Conservation (phyloP, 768 basidiomycete species). For the Calocera viscosa region DNA sequence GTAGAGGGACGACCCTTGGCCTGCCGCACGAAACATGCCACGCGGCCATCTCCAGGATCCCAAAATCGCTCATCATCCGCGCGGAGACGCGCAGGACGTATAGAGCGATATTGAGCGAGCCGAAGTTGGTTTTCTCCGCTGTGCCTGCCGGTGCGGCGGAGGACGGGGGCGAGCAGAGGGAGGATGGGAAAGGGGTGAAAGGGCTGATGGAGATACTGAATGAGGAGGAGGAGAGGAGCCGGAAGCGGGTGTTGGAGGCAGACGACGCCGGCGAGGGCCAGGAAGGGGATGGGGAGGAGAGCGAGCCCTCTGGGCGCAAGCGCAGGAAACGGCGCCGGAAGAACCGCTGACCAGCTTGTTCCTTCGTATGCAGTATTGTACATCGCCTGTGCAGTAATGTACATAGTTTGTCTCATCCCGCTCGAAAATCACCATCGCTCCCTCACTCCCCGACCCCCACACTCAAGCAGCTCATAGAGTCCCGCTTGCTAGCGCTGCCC, state of each 20-base stretch:
- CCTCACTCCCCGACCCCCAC: too few species aligned
- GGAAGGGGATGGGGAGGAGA: neutral
- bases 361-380: too few species aligned
- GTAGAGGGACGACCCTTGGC: conserved; percentile 53
- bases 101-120: conserved; percentile 66
- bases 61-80: conserved; percentile 56
- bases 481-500: too few species aligned
- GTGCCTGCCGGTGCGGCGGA: neutral
- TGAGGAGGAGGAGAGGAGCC: neutral
- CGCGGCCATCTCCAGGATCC: conserved; percentile 43
- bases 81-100: conserved; percentile 72
- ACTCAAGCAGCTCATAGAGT: too few species aligned
- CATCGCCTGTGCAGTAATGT: too few species aligned
- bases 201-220: neutral
- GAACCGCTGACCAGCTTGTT: too few species aligned
- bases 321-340: too few species aligned
- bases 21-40: conserved; percentile 57
- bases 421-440: too few species aligned
- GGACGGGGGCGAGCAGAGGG: neutral
- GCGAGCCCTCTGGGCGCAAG: too few species aligned
- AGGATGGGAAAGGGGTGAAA: neutral
- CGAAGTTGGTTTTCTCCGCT: conserved; percentile 51
- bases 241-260: neutral
- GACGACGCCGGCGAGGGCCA: neutral
- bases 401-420: too few species aligned